Base-by-base conservation (phyloP, 345 rosid species). In the Populus deltoides region DNA sequence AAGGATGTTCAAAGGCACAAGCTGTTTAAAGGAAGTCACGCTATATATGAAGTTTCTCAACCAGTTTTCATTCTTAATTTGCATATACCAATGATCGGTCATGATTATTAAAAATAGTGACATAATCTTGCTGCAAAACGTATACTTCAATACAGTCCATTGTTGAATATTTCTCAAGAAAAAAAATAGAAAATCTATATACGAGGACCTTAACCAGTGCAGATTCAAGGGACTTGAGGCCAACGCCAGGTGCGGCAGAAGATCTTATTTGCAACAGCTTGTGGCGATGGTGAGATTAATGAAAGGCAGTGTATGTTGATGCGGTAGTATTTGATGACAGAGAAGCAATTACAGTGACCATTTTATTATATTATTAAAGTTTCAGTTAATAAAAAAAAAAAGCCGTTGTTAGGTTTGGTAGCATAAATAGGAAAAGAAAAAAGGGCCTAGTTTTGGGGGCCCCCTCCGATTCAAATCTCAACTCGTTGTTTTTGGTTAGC, bases 211-310 rank as follows among this genome's bases (percentile, higher is more conserved):
- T 86, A 63, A 76, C 72, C 53, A 93, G 83, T 82, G 97, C 98
- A 43, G 99, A 87, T 81, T 90, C 84, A 35, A 95, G 98, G 24
- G 85, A 36, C 22, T 84, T 87, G 73, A 93, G 88, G 80, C 90
- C 91, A 72, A 88, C 79, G 11, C 82, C 85, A 11, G 90, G 57
- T 0, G 89, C 82, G 53, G 90, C 79, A 31, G 90, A 81, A 3
- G 94, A 85, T 31, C 85, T 72, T 22, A 83, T 65, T 65, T 31
- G 36, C 18, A 73, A 12, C 18, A 25, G 17, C 63, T 51, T 16
- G 15, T 67, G 65, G 18, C 10, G 41, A 22, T 22, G 65, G 4
- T 6, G 27, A 17, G 10, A 53, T 10, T 36, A 25, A 41, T n/a
- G 13, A 31, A 70, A 11, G 45, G 35, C 33, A 41, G 72, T 18